Conservation (phyloP, 371 early-diverging fungal genomes). For the Saksenaea vasiformis region DNA sequence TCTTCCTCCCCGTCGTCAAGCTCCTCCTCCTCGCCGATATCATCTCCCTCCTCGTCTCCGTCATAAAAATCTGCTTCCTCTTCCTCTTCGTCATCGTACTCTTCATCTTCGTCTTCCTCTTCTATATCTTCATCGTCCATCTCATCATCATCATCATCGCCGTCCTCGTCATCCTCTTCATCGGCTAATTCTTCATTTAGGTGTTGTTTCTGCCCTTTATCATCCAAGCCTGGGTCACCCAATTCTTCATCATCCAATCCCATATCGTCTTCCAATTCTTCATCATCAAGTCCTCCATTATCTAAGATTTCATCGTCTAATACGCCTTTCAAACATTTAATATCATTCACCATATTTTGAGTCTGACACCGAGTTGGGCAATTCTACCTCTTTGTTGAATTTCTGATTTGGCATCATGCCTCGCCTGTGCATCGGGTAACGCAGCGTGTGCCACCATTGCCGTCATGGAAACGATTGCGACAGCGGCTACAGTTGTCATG, state of each 20-base stretch:
- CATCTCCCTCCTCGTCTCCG: conserved; percentile 2
- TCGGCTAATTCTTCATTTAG: no score
- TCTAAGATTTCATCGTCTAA: background rate
- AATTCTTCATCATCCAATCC: background rate
- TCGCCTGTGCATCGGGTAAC: background rate
- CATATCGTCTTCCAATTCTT: background rate
- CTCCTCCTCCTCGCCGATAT: background rate
- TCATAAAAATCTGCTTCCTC: background rate
- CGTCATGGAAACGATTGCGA: background rate
- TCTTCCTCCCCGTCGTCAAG: background rate
- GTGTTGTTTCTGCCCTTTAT: no score
- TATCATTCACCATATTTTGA: background rate
- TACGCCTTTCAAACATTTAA: background rate
- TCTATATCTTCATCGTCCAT: conserved; percentile 1
- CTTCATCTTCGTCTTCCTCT: conserved; percentile 3
- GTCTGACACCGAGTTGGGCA: background rate
- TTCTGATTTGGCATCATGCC: background rate
- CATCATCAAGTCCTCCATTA: background rate
- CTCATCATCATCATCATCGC: background rate
- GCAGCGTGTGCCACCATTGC: conserved; percentile 6
- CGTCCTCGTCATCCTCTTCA: background rate
- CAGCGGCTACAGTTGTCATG: background rate
- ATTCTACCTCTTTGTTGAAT: background rate
- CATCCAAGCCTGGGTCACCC: no score
- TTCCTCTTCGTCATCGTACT: background rate